These are phyloP conservation scores for Naganishia kalamii DNA, from an alignment of 768 basidiomycete genomes.

Conservation along the genomic window DNA sequence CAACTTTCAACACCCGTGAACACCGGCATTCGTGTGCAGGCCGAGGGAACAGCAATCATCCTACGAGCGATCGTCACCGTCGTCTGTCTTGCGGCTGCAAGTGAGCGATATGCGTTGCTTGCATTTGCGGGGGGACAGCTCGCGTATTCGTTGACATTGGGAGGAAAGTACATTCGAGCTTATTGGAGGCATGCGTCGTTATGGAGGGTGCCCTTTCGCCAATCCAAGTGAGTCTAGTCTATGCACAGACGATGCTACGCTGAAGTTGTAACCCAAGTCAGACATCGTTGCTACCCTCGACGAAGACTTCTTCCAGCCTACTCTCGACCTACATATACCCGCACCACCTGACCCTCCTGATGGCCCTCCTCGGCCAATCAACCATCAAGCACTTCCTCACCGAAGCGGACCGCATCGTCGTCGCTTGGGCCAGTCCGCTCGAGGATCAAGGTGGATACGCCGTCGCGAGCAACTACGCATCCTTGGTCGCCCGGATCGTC, in stretches of 20 bases:
- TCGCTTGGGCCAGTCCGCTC: slow-evolving; percentile 75
- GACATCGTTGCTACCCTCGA: neutral
- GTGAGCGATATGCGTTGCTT: slow-evolving; percentile 55
- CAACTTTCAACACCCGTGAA: slow-evolving; percentile 56
- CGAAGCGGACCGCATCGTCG: slow-evolving; percentile 85
- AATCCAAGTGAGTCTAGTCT: neutral
- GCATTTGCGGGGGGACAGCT: slow-evolving; percentile 84
- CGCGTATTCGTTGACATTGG: slow-evolving; percentile 54
- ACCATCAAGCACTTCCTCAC: slow-evolving; percentile 90
- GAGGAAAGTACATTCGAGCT: slow-evolving; percentile 50
- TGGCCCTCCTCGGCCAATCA: slow-evolving; percentile 81
- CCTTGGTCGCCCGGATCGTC: slow-evolving; percentile 79
- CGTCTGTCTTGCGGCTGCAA: slow-evolving; percentile 52
- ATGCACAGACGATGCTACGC: too few relatives aligned
- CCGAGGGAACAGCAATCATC: slow-evolving; percentile 78
- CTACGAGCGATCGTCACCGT: slow-evolving; percentile 69
- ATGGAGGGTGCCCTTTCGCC: neutral
- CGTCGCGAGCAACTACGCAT: slow-evolving; percentile 91
- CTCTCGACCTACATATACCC: slow-evolving; percentile 8
- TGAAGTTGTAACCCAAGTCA: neutral
- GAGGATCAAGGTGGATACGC: slow-evolving; percentile 92
- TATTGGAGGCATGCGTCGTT: neutral
- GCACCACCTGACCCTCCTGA: slow-evolving; percentile 57
- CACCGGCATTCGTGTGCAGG: slow-evolving; percentile 67
- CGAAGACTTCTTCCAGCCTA: neutral